Evolutionary conservation across 805 yeast genomes (phyloP), one percentile per base, ranked within the genome.

Genomic region (Saccharomycopsis capsularis): DNA sequence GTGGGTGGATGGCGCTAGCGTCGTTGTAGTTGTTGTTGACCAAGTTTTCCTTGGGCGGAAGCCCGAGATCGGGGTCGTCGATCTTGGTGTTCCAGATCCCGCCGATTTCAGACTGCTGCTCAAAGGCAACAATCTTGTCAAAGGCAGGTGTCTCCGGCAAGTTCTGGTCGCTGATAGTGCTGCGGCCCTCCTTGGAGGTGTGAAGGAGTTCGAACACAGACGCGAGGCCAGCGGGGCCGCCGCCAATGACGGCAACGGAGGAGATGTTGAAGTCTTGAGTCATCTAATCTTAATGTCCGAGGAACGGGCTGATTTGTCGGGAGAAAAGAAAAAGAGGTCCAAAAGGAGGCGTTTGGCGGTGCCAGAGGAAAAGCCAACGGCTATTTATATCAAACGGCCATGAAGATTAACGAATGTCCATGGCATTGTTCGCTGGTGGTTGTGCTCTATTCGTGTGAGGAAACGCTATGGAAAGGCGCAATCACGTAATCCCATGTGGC

Each of bases 81-180:
- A 53, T 40, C 18, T 55, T 57, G 3, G 66, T 56, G 3, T 64
- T 59, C 72, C 73, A 68, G 18, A 64, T 60, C 6, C 72, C 73
- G 15, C 71, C 71, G 18, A 68, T 60, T 21, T 55, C 51, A 9
- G 51, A 55, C 35, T 64, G 64, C 47, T 63, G 67, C 53, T 68
- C 72, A 57, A 68, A 68, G 2, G 60, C 67, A 5, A 63, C 68
- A 13, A 67, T 53, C 35, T 58, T 55, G 13, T 54, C 48, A 48
- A 68, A 68, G 21, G 59, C 57, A 1, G 62, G 62, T 11, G 3
- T 21, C 2, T 23, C 34, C 4, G 50, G 46, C 2, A 37, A 11
- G 13, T 4, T 16, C 3, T 23, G 29, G 18, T 21, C 36, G 2
- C 15, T 54, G 7, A 53, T 52, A 2, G 65, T 60, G 3, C 65